phyloP scores from a whole-genome alignment of 495 filamentous ascomycete species.

The Lichina pygmaea region DNA sequence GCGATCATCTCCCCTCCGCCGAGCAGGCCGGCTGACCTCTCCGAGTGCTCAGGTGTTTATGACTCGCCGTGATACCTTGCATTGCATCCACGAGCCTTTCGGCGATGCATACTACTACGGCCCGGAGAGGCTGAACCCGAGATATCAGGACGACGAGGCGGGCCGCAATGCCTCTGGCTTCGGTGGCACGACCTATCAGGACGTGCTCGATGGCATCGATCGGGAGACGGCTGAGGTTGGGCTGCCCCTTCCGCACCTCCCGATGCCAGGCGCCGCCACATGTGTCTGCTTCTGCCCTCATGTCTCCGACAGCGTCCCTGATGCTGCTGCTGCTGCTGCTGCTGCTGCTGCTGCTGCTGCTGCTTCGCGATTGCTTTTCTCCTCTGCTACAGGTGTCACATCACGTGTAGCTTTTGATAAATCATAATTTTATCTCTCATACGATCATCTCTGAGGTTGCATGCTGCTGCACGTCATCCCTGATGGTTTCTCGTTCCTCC shows the following conservation, averaged over 20 bases:
- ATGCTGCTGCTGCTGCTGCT: not conserved
- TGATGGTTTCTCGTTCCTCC: too few species aligned
- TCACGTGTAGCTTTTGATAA: not conserved
- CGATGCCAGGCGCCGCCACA: not conserved
- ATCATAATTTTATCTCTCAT: too few species aligned
- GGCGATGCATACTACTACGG: slow-evolving; percentile 93
- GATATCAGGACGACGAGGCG: slow-evolving; percentile 49
- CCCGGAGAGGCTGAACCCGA: slow-evolving; percentile 51
- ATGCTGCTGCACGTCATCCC: too few species aligned
- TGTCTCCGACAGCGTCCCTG: not conserved
- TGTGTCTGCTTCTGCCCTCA: not conserved
- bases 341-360: not conserved
- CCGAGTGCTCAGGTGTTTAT: slow-evolving; percentile 51
- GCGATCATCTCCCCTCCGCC: not conserved
- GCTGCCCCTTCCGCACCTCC: slow-evolving; percentile 8
- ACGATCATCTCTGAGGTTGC: too few species aligned
- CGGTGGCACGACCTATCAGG: slow-evolving; percentile 42
- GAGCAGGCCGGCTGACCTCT: not conserved
- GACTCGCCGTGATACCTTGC: slow-evolving; percentile 55
- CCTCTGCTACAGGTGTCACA: not conserved
- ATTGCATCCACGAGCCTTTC: slow-evolving; percentile 82
- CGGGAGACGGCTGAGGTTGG: slow-evolving; percentile 37
- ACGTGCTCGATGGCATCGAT: slow-evolving; percentile 46
- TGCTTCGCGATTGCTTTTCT: not conserved
- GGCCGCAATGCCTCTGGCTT: slow-evolving; percentile 49